phyloP scores from a whole-genome alignment of 768 basidiomycete genomes.

The Mycena vulgaris region DNA sequence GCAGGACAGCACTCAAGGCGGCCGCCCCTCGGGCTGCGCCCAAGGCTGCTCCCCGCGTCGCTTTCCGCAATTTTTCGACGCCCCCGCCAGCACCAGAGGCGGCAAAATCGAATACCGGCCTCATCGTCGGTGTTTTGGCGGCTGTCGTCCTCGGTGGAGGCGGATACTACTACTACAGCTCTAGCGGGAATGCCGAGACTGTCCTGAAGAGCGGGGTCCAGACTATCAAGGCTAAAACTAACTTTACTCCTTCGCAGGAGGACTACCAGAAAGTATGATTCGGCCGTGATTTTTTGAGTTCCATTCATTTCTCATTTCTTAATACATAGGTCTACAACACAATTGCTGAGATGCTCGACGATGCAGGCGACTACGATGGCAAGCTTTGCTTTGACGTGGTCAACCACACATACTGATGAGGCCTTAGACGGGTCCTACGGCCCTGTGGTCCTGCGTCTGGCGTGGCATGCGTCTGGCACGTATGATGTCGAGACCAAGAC shows the following conservation, averaged over 20 bases:
- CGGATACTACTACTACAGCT: conserved; percentile 73
- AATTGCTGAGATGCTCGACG: conserved; percentile 84
- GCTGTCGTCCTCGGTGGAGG: conserved; percentile 71
- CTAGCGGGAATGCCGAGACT: conserved; percentile 66
- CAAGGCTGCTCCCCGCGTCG: conserved; percentile 53
- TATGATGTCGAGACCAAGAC: conserved; percentile 86
- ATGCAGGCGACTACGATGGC: conserved; percentile 92
- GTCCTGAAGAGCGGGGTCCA: conserved; percentile 75
- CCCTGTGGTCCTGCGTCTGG: conserved; percentile 90
- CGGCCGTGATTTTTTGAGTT: not conserved
- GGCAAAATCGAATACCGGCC: conserved; percentile 68
- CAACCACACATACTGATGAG: conserved; percentile 15
- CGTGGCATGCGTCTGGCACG: conserved; percentile 96
- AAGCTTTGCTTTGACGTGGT: conserved; percentile 43
- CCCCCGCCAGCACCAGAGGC: conserved; percentile 59
- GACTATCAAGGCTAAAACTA: conserved; percentile 72
- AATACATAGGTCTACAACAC: conserved; percentile 86
- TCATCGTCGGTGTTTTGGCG: conserved; percentile 75
- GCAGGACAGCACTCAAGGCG: conserved; percentile 58
- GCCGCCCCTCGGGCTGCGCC: conserved; percentile 45
- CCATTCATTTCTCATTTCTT: conserved; percentile 15
- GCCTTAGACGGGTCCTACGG: conserved; percentile 87
- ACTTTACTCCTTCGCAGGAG: conserved; percentile 82
- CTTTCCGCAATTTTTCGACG: conserved; percentile 74
- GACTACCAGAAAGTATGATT: conserved; percentile 86